Percentiles rank a stretch among this genome's conserved stretches.
These are phyloP conservation scores for Scheffersomyces cryptocercus DNA, from an alignment of 1,139 yeast genomes.

Conservation along the genomic window DNA sequence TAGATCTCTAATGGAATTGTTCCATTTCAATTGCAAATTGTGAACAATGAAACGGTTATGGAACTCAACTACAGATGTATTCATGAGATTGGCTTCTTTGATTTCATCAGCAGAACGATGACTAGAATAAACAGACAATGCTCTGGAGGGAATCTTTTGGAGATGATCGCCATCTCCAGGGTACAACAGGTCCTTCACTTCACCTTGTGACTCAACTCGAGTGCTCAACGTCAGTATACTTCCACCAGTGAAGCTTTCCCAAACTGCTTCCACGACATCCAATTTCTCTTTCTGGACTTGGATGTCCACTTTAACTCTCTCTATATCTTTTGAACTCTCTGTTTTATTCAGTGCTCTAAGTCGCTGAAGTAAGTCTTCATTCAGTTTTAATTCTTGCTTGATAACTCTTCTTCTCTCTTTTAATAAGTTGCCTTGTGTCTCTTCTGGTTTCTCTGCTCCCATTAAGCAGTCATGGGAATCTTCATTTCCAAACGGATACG, in stretches of 20 bases:
- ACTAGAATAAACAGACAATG: conserved; percentile 29
- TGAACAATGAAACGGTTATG: conserved; percentile 81
- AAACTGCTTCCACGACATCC: conserved; percentile 23
- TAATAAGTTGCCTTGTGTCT: conserved; percentile 49
- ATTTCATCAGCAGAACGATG: conserved; percentile 30
- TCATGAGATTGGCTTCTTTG: conserved; percentile 29
- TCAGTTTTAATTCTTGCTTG: conserved; percentile 42
- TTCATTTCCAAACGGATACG: conserved; percentile 69
- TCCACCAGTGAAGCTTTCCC: conserved; percentile 17
- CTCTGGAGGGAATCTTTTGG: conserved; percentile 9
- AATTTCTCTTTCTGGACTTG: conserved; percentile 32
- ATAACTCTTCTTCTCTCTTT: conserved; percentile 41
- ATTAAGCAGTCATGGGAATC: conserved; percentile 68
- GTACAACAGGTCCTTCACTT: not conserved
- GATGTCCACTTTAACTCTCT: conserved; percentile 30
- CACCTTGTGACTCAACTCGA: conserved; percentile 10
- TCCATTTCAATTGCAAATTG: conserved; percentile 79
- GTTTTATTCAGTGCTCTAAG: conserved; percentile 21
- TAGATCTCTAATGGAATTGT: conserved; percentile 62
- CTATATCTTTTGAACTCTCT: conserved; percentile 16
- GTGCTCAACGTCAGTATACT: conserved; percentile 15
- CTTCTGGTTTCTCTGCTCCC: conserved; percentile 56
- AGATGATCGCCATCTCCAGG: not conserved
- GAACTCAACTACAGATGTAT: conserved; percentile 40
- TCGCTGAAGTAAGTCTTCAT: conserved; percentile 19